Conservation (phyloP, 2,329 filamentous ascomycete genomes). For the Plenodomus tracheiphilus region DNA sequence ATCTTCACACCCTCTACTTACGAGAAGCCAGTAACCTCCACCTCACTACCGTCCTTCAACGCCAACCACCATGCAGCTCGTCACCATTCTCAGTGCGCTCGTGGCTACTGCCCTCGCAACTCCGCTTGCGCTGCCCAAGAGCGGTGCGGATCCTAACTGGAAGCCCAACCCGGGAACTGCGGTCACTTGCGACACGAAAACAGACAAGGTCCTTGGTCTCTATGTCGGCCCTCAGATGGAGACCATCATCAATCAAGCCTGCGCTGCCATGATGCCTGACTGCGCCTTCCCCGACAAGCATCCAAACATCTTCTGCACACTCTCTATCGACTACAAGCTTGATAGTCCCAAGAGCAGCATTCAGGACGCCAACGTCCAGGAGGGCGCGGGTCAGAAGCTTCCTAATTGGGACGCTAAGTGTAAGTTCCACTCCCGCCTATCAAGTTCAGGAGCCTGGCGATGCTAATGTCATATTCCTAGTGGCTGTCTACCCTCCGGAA, state of each 20-base stretch:
- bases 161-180: conserved; percentile 15
- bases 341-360: conserved; percentile 18
- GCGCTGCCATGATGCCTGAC: conserved; percentile 30
- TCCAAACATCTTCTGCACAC: conserved; percentile 17
- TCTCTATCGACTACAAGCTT: conserved; percentile 21
- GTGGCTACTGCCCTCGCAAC: conserved; percentile 16
- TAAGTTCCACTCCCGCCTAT: conserved; percentile 9
- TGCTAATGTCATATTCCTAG: conserved; percentile 14
- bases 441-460: not conserved
- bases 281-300: conserved; percentile 28
- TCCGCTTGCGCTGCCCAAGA: conserved; percentile 9
- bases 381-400: conserved; percentile 16
- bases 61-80: conserved; percentile 17
- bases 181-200: conserved; percentile 20
- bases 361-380: conserved; percentile 22
- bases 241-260: conserved; percentile 27
- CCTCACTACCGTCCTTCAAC: not conserved
- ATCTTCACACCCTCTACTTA: not conserved
- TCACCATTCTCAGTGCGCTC: conserved; percentile 16
- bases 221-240: conserved; percentile 22
- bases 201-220: conserved; percentile 25
- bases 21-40: not conserved
- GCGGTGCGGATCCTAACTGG: conserved; percentile 14
- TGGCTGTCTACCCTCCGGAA: conserved; percentile 27
- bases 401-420: conserved; percentile 23